Base-by-base conservation (phyloP, 169 alveolate genomes). In the Plasmodium inui region DNA sequence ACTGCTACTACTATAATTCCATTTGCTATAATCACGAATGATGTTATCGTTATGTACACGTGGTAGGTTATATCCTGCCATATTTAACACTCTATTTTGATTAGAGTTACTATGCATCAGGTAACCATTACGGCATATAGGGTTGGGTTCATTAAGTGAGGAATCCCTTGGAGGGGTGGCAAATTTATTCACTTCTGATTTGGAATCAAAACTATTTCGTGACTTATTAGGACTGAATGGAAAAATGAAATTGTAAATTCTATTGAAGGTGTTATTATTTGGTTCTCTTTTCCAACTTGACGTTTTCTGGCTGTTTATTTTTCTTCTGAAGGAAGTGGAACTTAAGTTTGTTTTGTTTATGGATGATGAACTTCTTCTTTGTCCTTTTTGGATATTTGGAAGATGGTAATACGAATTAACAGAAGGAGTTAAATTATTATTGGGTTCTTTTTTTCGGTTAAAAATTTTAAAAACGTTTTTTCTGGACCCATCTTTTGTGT, bases 231-330 rank as follows among this genome's bases (percentile, higher is more conserved):
- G 22, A 85, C 61, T 85, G 34, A 55, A 74, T 46, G 93, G 83
- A 74, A 85, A 85, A 50, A 85, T 74, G 74, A 85, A 85, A 34
- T 85, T 85, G 39, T 85, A 85, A 46, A 85, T 85, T 85, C 53
- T 85, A 30, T n/a, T 74, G 7, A 85, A n/a, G 10, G 93, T 50
- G 41, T 76, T 85, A 61, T 61, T 61, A 37, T 85, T 57, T 53
- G 44, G 41, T 30, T 85, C 93, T 50, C 85, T 73, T 19, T 85
- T 85, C 55, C 81, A 46, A 32, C 19, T 85, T 9, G 93, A 73
- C 57, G 85, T 10, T n/a, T 73, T 57, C 10, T 85, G 19, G 12
- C 9, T 37, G 9, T 9, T 50, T 74, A 44, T 41, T 73, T 76
- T 32, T 14, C 41, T 85, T 50, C 28, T 14, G 39, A 55, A 82